Conservation (phyloP, 176 grass and related monocot genomes). For the Leersia perrieri region DNA sequence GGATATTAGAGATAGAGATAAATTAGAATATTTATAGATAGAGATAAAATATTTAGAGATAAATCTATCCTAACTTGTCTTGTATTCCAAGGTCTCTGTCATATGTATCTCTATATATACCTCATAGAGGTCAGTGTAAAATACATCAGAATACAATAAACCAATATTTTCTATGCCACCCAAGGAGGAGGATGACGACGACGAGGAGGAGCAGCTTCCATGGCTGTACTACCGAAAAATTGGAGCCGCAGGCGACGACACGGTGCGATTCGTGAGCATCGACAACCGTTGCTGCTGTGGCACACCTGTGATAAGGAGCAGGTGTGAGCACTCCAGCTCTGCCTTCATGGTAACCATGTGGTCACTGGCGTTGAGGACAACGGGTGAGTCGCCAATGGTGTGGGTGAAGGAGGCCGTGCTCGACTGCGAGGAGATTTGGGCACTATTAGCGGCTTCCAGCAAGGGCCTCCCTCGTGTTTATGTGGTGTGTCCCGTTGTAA, state of each 20-base stretch:
- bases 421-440: constrained; percentile 1
- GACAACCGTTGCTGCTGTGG: not conserved
- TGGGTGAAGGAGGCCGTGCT: not conserved
- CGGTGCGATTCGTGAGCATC: not conserved
- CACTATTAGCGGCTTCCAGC: not conserved
- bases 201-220: too few species aligned
- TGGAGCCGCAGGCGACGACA: too few species aligned
- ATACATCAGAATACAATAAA: too few species aligned
- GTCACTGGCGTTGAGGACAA: not conserved
- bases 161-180: too few species aligned
- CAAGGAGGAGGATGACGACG: not conserved
- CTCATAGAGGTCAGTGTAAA: too few species aligned
- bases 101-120: too few species aligned
- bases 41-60: too few species aligned
- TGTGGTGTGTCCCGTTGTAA: not conserved
- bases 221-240: not conserved
- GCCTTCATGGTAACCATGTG: not conserved
- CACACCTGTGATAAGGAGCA: not conserved
- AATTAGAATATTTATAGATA: too few species aligned
- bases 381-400: not conserved
- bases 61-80: too few species aligned
- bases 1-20: too few species aligned
- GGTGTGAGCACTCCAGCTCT: not conserved
- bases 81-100: too few species aligned
- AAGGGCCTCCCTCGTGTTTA: not conserved